phyloP scores from a whole-genome alignment of 768 basidiomycete genomes.

The Pleurotus pulmonarius region DNA sequence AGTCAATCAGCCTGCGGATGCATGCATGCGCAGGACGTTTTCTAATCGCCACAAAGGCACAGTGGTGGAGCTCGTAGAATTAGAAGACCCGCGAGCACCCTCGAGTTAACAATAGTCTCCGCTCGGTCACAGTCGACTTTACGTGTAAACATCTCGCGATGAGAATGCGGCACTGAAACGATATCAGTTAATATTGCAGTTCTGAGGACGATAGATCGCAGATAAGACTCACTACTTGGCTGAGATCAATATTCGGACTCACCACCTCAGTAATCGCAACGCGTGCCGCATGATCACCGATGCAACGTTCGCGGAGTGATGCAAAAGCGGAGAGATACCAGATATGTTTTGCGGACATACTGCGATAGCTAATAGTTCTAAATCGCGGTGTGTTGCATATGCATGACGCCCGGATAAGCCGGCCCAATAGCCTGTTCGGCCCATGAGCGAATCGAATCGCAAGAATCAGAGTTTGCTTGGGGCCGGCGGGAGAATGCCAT shows the following conservation, averaged over 20 bases:
- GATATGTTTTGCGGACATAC: conserved; percentile 9
- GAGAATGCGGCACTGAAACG: background rate
- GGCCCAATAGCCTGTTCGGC: background rate
- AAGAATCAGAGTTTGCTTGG: background rate
- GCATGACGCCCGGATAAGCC: background rate
- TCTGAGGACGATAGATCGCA: conserved; percentile 1
- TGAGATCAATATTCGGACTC: background rate
- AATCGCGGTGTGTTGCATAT: background rate
- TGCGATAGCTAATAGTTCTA: background rate
- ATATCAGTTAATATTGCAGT: background rate
- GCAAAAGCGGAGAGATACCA: background rate
- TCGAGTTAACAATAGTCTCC: background rate
- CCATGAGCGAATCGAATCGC: background rate
- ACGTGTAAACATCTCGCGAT: background rate
- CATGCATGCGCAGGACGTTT: background rate
- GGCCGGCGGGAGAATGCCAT: conserved; percentile 7
- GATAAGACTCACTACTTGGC: background rate
- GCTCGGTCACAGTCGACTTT: conserved; percentile 2
- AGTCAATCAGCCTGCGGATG: too few species aligned
- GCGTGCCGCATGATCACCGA: background rate
- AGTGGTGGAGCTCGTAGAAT: background rate
- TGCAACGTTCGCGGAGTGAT: conserved; percentile 4
- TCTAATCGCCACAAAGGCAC: conserved; percentile 4
- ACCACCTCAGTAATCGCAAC: background rate
- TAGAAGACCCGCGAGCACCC: conserved; percentile 6